phyloP scores from a whole-genome alignment of 2,329 filamentous ascomycete genomes.

The Myriosclerotinia scirpicola region DNA sequence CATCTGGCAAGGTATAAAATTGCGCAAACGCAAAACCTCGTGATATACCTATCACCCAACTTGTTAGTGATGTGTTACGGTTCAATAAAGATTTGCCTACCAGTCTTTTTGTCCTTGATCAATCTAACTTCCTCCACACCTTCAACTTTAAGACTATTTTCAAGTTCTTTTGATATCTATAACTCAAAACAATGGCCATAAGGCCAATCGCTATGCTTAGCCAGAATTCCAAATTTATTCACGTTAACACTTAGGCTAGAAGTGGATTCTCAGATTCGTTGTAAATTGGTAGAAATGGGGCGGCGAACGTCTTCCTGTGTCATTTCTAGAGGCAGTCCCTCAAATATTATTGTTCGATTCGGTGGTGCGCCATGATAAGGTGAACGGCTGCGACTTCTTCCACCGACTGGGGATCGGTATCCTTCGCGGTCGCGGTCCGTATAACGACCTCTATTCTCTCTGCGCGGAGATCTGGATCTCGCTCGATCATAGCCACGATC shows the following conservation, averaged over 20 bases:
- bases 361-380: constrained; percentile 43
- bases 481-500: constrained; percentile 44
- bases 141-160: constrained; percentile 51
- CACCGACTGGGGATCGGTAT: constrained; percentile 38
- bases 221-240: constrained; percentile 41
- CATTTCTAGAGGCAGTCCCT: constrained; percentile 52
- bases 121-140: constrained; percentile 57
- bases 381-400: constrained; percentile 38
- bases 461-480: constrained; percentile 43
- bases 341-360: constrained; percentile 55
- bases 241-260: constrained; percentile 41
- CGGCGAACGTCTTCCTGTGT: constrained; percentile 54
- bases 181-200: constrained; percentile 38
- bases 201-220: constrained; percentile 42
- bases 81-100: constrained; percentile 41
- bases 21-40: constrained; percentile 57
- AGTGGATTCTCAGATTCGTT: constrained; percentile 28
- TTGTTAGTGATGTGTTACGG: constrained; percentile 23
- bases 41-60: constrained; percentile 47
- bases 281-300: constrained; percentile 39
- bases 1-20: constrained; percentile 50
- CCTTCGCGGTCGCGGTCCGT: constrained; percentile 41
- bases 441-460: constrained; percentile 39
- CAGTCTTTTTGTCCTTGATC: constrained; percentile 58
- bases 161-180: constrained; percentile 58